Base-by-base conservation (phyloP, 305 asterid genomes). In the Fraxinus velutina region DNA sequence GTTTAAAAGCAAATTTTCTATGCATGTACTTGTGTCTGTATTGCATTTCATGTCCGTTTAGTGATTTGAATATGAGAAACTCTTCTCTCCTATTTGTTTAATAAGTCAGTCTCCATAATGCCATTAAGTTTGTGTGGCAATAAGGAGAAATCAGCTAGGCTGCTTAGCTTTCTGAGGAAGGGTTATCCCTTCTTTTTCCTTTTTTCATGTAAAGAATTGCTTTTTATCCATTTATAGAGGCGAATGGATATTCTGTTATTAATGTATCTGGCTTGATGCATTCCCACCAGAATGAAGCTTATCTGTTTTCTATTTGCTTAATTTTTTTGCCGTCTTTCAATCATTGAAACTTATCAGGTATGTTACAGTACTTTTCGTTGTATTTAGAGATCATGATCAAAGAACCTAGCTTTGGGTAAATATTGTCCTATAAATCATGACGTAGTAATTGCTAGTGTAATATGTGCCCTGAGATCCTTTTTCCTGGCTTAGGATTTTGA, bases 151-250 rank as follows among this genome's bases (percentile, higher is more conserved):
- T 79, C 81, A 77, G 34, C 73, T 78, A 32, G 75, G 73, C 84
- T 85, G 86, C 68, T 87, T 47, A 52, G 64, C 64, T 52, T 17
- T 15, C 22, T 66, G 30, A 19, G 82, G 83, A 80, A 82, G 73
- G 79, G 79, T 84, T 78, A 64, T 44, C 57, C 57, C 17, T 44
- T 44, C 13, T 44, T 44, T 10, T 13, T 75, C 85, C 78, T 81
- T 77, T 83, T 66, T 74, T 50, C 75, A 64, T 89, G 94, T 92
- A 90, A 84, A 90, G 89, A 88, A 74, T 79, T 78, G 81, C 89
- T 87, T 44, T 12, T 44, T 17, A 12, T 44, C 57, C 57, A 44
- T 44, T n/a, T 73, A 78, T 73, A 75, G 75, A 82, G 80, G 39
- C 77, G 10, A 74, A 84, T 83, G 36, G 81, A 82, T 62, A 34